Base-by-base conservation (phyloP, 305 asterid genomes). In the Vinca major region DNA sequence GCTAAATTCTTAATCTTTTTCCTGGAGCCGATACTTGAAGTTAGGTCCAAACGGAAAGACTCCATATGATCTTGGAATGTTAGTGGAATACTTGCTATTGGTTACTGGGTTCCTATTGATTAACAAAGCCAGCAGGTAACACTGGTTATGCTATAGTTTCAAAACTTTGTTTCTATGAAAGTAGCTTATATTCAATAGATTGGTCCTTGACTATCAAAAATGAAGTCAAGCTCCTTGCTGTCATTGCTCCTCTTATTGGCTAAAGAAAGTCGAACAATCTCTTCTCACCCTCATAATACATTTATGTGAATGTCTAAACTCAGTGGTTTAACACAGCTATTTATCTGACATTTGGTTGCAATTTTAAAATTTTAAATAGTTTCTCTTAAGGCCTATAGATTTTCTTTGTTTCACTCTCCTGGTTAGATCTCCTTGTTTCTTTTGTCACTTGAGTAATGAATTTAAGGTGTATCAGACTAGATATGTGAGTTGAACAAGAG, bases 381-480 rank as follows among this genome's bases (percentile, higher is more conserved):
- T 41, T 8, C 26, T 8, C 7, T 56, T 19, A 36, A 13, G 47
- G 16, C 20, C 47, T 60, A 21, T 44, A 36, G 14, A 37, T 39
- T 61, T 61, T 39, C 44, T n/a, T 26, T 37, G 37, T 40, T 47
- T 33, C 21, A 4, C 33, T 5, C 43, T 17, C 26, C 19, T 26
- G 33, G 74, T 62, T 39, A 19, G 63, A 36, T 47, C 68, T 58
- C 54, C 21, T 33, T 65, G 19, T 39, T 45, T 68, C 26, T 16
- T 58, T 58, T 40, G 43, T 14, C 3, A 41, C 62, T 55, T n/a
- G 2, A 41, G 37, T 19, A 26, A 12, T 21, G 4, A 51, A 33
- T 2, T 19, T 20, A 55, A 11, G n/a, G 61, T 51, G 37, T 41
- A 53, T 53, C 20, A 14, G 41, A 17, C 36, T 17, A 6, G 41